A percentile compares a stretch with the other conserved stretches of the same genome.
Evolutionary conservation across 1,284 basidiomycete species (phyloP).

Genomic region (Pascua guehoae): DNA sequence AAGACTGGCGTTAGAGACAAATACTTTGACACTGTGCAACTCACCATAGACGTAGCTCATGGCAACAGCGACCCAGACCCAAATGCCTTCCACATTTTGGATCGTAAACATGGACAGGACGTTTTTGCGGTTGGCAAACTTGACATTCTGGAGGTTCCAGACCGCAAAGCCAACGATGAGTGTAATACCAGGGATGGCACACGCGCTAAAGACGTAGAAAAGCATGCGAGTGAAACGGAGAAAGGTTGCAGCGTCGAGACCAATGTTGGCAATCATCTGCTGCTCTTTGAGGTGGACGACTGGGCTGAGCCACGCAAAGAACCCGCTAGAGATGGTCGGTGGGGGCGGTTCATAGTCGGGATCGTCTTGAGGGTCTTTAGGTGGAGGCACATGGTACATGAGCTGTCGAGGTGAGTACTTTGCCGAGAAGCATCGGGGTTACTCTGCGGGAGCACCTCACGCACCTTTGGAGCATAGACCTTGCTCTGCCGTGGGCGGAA

Average conservation of each 20-base stretch:
- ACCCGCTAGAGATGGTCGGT: slow-evolving; percentile 66
- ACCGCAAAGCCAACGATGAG: slow-evolving; percentile 62
- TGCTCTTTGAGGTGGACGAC: slow-evolving; percentile 78
- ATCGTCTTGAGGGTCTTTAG: slow-evolving; percentile 31
- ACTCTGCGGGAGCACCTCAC: background rate
- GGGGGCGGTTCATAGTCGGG: slow-evolving; percentile 45
- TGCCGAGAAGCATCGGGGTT: too few relatives aligned
- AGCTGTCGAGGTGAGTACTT: too few relatives aligned
- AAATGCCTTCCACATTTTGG: slow-evolving; percentile 63
- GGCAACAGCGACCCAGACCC: slow-evolving; percentile 71
- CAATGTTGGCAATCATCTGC: slow-evolving; percentile 83
- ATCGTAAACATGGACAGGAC: slow-evolving; percentile 72
- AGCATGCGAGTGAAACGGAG: slow-evolving; percentile 87
- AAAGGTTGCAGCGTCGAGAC: slow-evolving; percentile 88
- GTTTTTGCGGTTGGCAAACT: slow-evolving; percentile 50
- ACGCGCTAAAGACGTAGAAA: slow-evolving; percentile 60
- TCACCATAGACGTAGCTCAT: slow-evolving; percentile 67
- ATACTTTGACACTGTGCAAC: slow-evolving; percentile 55
- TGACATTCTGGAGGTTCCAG: slow-evolving; percentile 66
- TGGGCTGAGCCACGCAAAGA: slow-evolving; percentile 85
- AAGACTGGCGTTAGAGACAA: slow-evolving; percentile 23
- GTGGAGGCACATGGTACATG: slow-evolving; percentile 14
- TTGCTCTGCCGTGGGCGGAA: slow-evolving; percentile 71
- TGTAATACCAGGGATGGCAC: slow-evolving; percentile 65
- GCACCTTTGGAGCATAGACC: slow-evolving; percentile 53